A percentile compares a stretch with the other conserved stretches of the same genome.
These are phyloP conservation scores for Zopfia rhizophila DNA, from an alignment of 2,329 filamentous ascomycete species.

Conservation along the genomic window DNA sequence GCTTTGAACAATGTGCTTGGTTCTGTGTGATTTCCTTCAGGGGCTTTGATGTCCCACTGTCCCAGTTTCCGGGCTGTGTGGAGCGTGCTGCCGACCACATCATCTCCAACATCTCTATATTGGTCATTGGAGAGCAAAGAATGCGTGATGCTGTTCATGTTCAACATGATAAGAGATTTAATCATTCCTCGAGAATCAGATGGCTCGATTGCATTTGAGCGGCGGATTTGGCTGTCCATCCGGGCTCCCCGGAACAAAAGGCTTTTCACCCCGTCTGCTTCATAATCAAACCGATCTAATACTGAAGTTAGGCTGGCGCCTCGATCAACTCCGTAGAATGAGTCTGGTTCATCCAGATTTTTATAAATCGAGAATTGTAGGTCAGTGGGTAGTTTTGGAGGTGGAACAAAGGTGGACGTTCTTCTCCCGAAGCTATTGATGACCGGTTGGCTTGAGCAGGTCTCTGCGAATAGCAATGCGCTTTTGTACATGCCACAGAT, in stretches of 20 bases:
- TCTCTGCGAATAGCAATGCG: slow-evolving; percentile 84
- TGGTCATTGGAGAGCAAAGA: slow-evolving; percentile 77
- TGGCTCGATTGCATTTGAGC: slow-evolving; percentile 64
- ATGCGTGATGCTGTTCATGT: slow-evolving; percentile 86
- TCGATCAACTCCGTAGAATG: slow-evolving; percentile 91
- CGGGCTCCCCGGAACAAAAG: slow-evolving; percentile 91
- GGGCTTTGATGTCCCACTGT: slow-evolving; percentile 89
- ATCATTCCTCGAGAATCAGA: slow-evolving; percentile 76
- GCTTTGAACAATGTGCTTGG: slow-evolving; percentile 79
- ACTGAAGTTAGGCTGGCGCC: slow-evolving; percentile 80
- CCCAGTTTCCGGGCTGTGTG: slow-evolving; percentile 83
- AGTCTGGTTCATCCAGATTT: slow-evolving; percentile 93
- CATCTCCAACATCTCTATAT: slow-evolving; percentile 65
- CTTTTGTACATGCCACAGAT: slow-evolving; percentile 87
- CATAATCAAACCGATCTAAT: slow-evolving; percentile 85
- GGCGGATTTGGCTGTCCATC: slow-evolving; percentile 84
- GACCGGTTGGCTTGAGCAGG: slow-evolving; percentile 66
- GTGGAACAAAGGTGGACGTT: slow-evolving; percentile 65
- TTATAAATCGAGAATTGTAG: slow-evolving; percentile 85
- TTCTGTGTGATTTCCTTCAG: slow-evolving; percentile 69
- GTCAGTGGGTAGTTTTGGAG: slow-evolving; percentile 64
- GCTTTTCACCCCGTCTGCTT: slow-evolving; percentile 86
- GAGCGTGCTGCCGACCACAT: slow-evolving; percentile 77
- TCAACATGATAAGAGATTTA: slow-evolving; percentile 80
- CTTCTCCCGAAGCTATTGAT: slow-evolving; percentile 68